phyloP scores from a whole-genome alignment of 2,329 filamentous ascomycete species.

The Emmonsia crescens region DNA sequence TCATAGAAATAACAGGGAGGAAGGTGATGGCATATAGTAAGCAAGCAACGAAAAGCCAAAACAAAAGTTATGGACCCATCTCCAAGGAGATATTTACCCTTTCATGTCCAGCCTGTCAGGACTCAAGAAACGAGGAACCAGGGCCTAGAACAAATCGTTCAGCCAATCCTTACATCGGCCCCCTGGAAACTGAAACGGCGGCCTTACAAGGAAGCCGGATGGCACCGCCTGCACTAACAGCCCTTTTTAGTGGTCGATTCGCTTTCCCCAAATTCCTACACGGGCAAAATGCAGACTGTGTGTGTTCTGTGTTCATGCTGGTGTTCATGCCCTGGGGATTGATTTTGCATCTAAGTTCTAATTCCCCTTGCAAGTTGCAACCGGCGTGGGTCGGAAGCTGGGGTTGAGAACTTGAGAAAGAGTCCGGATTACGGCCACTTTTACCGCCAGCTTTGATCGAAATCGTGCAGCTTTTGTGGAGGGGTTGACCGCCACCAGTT shows the following conservation, averaged over 20 bases:
- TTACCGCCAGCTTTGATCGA: not conserved
- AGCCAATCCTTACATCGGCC: not conserved
- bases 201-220: not conserved
- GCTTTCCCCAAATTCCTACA: too few species aligned
- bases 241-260: too few species aligned
- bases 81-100: not conserved
- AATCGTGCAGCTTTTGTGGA: not conserved
- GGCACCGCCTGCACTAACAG: too few species aligned
- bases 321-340: too few species aligned
- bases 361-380: not conserved
- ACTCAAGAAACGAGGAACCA: not conserved
- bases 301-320: too few species aligned
- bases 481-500: not conserved
- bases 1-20: too few species aligned
- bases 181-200: not conserved
- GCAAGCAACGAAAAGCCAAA: not conserved
- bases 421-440: not conserved
- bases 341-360: too few species aligned
- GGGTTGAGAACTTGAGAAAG: too few species aligned
- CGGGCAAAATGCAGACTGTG: too few species aligned
- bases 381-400: not conserved
- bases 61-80: not conserved
- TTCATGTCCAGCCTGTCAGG: not conserved
- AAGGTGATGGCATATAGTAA: too few species aligned
- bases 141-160: not conserved